These are phyloP conservation scores for Stylosanthes scabra DNA, from an alignment of 331 rosid genomes.

Conservation along the genomic window DNA sequence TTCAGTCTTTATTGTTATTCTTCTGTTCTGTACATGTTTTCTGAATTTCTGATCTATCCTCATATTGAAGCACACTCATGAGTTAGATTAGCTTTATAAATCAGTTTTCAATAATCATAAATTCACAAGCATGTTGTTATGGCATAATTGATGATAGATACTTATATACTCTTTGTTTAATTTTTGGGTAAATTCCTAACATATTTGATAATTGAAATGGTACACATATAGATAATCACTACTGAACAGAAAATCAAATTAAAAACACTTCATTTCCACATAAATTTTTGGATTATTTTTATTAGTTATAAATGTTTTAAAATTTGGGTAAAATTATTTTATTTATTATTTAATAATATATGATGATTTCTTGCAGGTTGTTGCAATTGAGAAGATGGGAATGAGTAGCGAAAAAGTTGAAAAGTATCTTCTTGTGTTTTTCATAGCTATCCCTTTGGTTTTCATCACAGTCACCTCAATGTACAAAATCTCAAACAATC, in stretches of 20 bases:
- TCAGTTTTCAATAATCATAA: too few species aligned
- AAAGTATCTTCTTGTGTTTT: constrained; percentile 35
- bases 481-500: constrained; percentile 31
- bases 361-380: too few species aligned
- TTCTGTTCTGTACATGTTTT: background rate
- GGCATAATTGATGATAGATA: too few species aligned
- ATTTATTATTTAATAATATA: too few species aligned
- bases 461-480: constrained; percentile 28
- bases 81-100: too few species aligned
- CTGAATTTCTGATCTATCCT: too few species aligned
- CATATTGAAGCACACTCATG: too few species aligned
- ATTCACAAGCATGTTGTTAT: too few species aligned
- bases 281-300: background rate
- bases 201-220: too few species aligned
- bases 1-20: background rate
- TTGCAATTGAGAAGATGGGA: constrained; percentile 7
- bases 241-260: background rate
- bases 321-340: background rate
- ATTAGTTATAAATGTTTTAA: background rate
- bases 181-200: too few species aligned
- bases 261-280: background rate
- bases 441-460: constrained; percentile 46
- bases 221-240: too few species aligned
- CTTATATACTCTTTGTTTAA: too few species aligned
- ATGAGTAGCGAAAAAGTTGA: constrained; percentile 26